Evolutionary conservation across 257 asterid species (phyloP), one percentile per base, ranked within the genome.

Genomic region (Orobanche coerulescens): DNA sequence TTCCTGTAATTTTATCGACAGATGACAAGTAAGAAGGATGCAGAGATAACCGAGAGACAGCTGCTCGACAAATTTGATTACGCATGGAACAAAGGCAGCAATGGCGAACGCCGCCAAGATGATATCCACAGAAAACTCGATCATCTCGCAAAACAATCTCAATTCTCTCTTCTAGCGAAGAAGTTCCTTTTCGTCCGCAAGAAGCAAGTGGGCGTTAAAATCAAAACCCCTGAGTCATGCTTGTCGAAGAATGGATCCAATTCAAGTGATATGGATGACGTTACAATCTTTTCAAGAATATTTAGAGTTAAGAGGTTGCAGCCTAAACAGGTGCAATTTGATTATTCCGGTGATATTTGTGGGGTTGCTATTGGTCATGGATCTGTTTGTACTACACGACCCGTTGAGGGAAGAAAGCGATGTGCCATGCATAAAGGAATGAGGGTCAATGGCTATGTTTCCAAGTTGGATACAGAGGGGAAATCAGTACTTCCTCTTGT

Each of bases 41-140:
- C 98, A 4, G 95, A 82, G 82, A 75, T 64, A 66, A 85, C 94
- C 22, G 98, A 92, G 77, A 74, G 81, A 54, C 78, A 78, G 68
- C 79, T 92, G 75, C 97, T 92, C 28, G 78, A 76, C 56, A 86
- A 19, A 42, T 92, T 88, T 71, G 95, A 92, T 65, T 92, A 88
- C 64, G 95, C 97, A 9, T 92, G 97, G 95, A 92, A 92, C 84
- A 88, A 75, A 70, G 95, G 79, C 34, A 77, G 83, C 65, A 92
- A 92, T 42, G 94, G 91, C 15, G 60, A 62, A 49, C 95, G 98
- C 31, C 94, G 97, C 44, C 82, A 58, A 26, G 71, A 75, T 58
- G 95, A 82, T 60, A 76, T 88, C 72, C 58, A 55, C 73, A 70
- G 46, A 52, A 79, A 76, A 66, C 71, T 86, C 12, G 78, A 78